Conservation (phyloP, 352 stramenopile species). For the Phytophthora aleatoria region DNA sequence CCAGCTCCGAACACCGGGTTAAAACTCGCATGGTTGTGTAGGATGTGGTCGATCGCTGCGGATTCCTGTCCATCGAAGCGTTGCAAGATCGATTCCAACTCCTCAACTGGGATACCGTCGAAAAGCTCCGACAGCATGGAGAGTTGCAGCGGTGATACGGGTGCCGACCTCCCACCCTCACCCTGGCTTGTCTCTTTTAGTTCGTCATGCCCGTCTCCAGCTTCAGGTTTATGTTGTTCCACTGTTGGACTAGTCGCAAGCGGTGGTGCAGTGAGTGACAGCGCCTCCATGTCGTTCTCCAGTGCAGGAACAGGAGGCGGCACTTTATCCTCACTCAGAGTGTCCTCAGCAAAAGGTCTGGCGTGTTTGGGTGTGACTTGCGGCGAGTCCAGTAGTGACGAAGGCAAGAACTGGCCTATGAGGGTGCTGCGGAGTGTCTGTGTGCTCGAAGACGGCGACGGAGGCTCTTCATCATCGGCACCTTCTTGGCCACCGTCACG, state of each 20-base stretch:
- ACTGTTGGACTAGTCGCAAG: constrained; percentile 29
- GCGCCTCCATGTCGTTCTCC: constrained; percentile 36
- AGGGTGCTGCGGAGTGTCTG: constrained; percentile 70
- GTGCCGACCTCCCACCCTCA: constrained; percentile 34
- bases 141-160: constrained; percentile 60
- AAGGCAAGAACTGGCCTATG: constrained; percentile 83
- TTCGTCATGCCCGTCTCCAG: constrained; percentile 37
- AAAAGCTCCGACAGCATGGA: constrained; percentile 78
- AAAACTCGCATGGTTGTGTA: constrained; percentile 73
- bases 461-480: constrained; percentile 57
- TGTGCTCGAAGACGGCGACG: constrained; percentile 54
- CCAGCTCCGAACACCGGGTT: constrained; percentile 53
- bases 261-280: constrained; percentile 34
- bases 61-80: constrained; percentile 56
- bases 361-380: constrained; percentile 71
- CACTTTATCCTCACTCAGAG: constrained; percentile 39
- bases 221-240: constrained; percentile 27
- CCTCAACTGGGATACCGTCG: constrained; percentile 63
- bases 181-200: constrained; percentile 35
- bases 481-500: constrained; percentile 30
- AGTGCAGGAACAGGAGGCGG: constrained; percentile 16
- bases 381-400: constrained; percentile 78
- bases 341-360: constrained; percentile 31
- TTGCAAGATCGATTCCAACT: constrained; percentile 61
- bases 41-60: constrained; percentile 65